Evolutionary conservation across 176 grass and related monocot species (phyloP).

Genomic region (Bromus sterilis): DNA sequence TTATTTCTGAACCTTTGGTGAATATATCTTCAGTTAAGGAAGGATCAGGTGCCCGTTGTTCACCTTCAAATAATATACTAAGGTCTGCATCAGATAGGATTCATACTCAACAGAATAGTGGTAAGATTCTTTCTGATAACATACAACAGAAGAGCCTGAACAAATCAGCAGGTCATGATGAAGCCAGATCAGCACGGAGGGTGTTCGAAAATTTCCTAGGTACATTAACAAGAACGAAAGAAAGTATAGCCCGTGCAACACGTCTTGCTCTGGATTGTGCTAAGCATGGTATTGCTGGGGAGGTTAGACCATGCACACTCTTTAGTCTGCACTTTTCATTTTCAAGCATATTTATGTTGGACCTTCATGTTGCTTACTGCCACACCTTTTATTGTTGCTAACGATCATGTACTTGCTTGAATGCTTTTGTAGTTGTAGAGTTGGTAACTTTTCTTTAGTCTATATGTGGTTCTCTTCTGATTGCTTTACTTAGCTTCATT

Average conservation of each 20-base stretch:
- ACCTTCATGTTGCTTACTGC: background rate
- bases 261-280: slow-evolving; percentile 89
- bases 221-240: slow-evolving; percentile 86
- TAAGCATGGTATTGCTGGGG: slow-evolving; percentile 91
- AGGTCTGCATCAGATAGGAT: slow-evolving; percentile 35
- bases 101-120: slow-evolving; percentile 38
- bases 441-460: slow-evolving; percentile 9
- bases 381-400: background rate
- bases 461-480: background rate
- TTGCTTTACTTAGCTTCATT: background rate
- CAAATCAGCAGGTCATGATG: slow-evolving; percentile 41
- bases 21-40: slow-evolving; percentile 47
- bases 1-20: slow-evolving; percentile 31
- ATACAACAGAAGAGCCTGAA: slow-evolving; percentile 25
- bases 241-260: slow-evolving; percentile 90
- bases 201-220: slow-evolving; percentile 74
- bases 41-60: slow-evolving; percentile 41
- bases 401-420: background rate
- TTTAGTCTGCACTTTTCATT: slow-evolving; percentile 17
- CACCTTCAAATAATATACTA: slow-evolving; percentile 44
- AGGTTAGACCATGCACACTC: slow-evolving; percentile 55
- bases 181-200: slow-evolving; percentile 63
- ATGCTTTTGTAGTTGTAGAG: slow-evolving; percentile 16
- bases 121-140: slow-evolving; percentile 34
- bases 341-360: slow-evolving; percentile 11